These are phyloP conservation scores for Endocarpon pusillum DNA, from an alignment of 495 filamentous ascomycete genomes.

Conservation along the genomic window DNA sequence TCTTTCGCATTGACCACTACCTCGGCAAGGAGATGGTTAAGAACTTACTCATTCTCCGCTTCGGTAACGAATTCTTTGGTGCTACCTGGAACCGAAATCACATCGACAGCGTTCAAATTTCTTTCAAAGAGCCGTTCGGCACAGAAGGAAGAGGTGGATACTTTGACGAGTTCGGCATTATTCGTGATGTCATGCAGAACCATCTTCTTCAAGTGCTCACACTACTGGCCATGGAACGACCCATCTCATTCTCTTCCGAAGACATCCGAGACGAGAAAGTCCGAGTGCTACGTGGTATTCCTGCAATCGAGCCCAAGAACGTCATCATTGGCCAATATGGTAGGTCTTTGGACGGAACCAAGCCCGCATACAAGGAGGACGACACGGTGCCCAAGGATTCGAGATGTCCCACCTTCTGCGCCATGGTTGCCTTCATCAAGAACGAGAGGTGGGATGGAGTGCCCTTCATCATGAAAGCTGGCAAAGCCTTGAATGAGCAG, in stretches of 20 bases:
- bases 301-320: slow-evolving; percentile 95
- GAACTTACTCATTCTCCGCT: slow-evolving; percentile 95
- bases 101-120: slow-evolving; percentile 95
- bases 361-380: slow-evolving; percentile 96
- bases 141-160: slow-evolving; percentile 99
- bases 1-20: slow-evolving; percentile 99
- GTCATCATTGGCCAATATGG: slow-evolving; percentile 99
- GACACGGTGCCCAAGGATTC: slow-evolving; percentile 96
- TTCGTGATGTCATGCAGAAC: slow-evolving; percentile 97
- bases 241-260: slow-evolving; percentile 94
- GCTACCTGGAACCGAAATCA: slow-evolving; percentile 99
- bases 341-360: slow-evolving; percentile 87
- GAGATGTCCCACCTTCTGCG: slow-evolving; percentile 94
- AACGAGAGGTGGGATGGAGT: slow-evolving; percentile 99
- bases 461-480: slow-evolving; percentile 98
- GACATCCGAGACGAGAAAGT: slow-evolving; percentile 97
- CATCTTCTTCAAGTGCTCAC: slow-evolving; percentile 93
- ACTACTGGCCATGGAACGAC: slow-evolving; percentile 92
- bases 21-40: slow-evolving; percentile 99
- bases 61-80: slow-evolving; percentile 98
- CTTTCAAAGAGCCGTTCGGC: slow-evolving; percentile 99
- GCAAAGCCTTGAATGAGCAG: slow-evolving; percentile 98
- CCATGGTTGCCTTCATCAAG: slow-evolving; percentile 94
- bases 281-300: slow-evolving; percentile 83
- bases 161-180: slow-evolving; percentile 99